Conservation (phyloP, 495 filamentous ascomycete genomes). For the Lasiosphaeria miniovina region DNA sequence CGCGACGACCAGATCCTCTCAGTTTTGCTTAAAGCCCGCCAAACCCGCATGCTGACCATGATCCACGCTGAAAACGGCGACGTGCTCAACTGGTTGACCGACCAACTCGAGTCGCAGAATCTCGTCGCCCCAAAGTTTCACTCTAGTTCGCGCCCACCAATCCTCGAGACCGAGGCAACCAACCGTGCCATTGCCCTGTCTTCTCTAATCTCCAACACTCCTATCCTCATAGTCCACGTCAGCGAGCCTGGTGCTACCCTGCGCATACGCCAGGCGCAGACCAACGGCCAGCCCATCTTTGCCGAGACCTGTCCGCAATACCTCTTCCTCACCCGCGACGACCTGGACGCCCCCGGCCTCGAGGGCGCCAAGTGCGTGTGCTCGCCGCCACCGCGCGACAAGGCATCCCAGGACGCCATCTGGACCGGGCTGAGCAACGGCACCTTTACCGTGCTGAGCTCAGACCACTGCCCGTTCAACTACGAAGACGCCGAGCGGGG, state of each 20-base stretch:
- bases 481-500: constrained; percentile 47
- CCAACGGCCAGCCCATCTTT: constrained; percentile 52
- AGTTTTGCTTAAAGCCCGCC: constrained; percentile 48
- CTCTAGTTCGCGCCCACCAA: constrained; percentile 48
- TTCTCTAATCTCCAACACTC: constrained; percentile 53
- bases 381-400: constrained; percentile 42
- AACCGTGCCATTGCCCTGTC: constrained; percentile 56
- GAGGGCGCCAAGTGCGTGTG: constrained; percentile 54
- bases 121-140: constrained; percentile 55
- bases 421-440: constrained; percentile 47
- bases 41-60: constrained; percentile 54
- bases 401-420: constrained; percentile 40
- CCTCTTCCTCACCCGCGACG: constrained; percentile 55
- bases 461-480: constrained; percentile 56
- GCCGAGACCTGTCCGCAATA: constrained; percentile 68
- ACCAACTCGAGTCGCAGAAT: constrained; percentile 41
- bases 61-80: constrained; percentile 62
- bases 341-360: constrained; percentile 49
- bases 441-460: constrained; percentile 52
- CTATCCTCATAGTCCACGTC: constrained; percentile 56
- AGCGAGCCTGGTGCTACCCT: constrained; percentile 48
- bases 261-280: constrained; percentile 57
- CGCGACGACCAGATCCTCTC: constrained; percentile 56
- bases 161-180: constrained; percentile 57
- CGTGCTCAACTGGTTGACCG: constrained; percentile 50